Evolutionary conservation across 257 asterid genomes (phyloP).

Genomic region (Nicotiana obtusifolia): DNA sequence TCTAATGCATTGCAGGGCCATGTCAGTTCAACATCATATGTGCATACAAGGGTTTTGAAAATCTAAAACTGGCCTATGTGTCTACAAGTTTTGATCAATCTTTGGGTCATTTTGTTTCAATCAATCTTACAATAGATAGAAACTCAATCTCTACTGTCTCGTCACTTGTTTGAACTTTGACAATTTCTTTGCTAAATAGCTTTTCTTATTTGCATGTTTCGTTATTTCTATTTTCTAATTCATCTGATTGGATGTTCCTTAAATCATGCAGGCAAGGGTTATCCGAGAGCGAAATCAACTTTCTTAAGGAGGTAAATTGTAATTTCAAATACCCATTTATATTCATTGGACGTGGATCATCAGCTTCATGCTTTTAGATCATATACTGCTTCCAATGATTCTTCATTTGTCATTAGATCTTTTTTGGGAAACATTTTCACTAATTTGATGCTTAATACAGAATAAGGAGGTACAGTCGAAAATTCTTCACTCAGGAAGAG

Average conservation of each 20-base stretch:
- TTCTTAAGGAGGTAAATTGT: conserved; percentile 69
- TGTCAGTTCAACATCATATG: not conserved
- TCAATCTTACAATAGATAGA: not conserved
- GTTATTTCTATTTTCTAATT: conserved; percentile 13
- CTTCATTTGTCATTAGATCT: not conserved
- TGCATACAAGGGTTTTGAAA: not conserved
- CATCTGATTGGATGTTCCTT: conserved; percentile 3
- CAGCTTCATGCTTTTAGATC: conserved; percentile 12
- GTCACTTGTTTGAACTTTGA: not conserved
- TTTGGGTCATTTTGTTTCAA: not conserved
- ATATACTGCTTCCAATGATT: not conserved
- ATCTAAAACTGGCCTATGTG: not conserved
- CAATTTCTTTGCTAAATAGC: not conserved
- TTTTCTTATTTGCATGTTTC: not conserved
- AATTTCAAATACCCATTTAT: conserved; percentile 3
- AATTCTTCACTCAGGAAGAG: conserved; percentile 75
- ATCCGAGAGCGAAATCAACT: conserved; percentile 71
- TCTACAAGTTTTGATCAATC: not conserved
- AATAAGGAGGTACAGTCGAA: conserved; percentile 71
- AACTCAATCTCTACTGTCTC: not conserved
- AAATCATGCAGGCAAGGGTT: conserved; percentile 78
- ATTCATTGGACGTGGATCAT: conserved; percentile 5
- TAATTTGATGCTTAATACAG: conserved; percentile 37
- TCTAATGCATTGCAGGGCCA: not conserved
- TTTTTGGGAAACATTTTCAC: conserved; percentile 7